Conservation (phyloP, 2,329 filamentous ascomycete genomes). For the Diplodia intermedia region DNA sequence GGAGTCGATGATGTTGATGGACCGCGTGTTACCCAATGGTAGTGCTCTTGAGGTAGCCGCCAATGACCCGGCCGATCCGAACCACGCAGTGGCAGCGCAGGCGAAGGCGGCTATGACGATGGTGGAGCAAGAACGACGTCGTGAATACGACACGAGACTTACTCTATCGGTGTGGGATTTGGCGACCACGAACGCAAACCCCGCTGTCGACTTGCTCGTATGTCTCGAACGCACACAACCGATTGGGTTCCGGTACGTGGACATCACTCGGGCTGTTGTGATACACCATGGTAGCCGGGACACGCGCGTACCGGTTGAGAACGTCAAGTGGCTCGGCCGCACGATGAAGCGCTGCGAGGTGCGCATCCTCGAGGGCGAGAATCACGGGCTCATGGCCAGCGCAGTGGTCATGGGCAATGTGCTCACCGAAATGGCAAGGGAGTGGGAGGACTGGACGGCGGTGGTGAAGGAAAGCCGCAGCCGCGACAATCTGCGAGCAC, state of each 20-base stretch:
- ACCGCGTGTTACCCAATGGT: conserved; percentile 53
- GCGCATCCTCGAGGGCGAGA: conserved; percentile 85
- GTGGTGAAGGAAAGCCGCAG: conserved; percentile 34
- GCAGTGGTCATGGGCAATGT: conserved; percentile 91
- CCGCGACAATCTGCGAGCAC: conserved; percentile 27
- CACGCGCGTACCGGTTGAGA: conserved; percentile 90
- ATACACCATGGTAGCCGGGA: conserved; percentile 95
- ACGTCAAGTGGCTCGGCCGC: conserved; percentile 92
- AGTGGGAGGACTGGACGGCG: conserved; percentile 68
- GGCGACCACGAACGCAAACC: conserved; percentile 89
- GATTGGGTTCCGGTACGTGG: conserved; percentile 96
- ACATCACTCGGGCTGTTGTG: conserved; percentile 88
- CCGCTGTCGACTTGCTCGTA: conserved; percentile 88
- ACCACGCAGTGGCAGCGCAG: conserved; percentile 42
- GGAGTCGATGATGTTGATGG: conserved; percentile 59
- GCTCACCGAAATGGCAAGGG: conserved; percentile 90
- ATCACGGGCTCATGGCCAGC: conserved; percentile 95
- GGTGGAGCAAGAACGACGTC: conserved; percentile 74
- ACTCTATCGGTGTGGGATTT: conserved; percentile 95
- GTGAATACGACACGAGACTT: conserved; percentile 80
- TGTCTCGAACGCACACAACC: conserved; percentile 89
- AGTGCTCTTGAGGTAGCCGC: conserved; percentile 44
- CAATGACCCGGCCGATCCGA: conserved; percentile 40
- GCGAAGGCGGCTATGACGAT: conserved; percentile 63
- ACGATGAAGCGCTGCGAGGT: conserved; percentile 95